These are phyloP conservation scores for Forsythia viridissima DNA, from an alignment of 257 asterid genomes.

Conservation along the genomic window DNA sequence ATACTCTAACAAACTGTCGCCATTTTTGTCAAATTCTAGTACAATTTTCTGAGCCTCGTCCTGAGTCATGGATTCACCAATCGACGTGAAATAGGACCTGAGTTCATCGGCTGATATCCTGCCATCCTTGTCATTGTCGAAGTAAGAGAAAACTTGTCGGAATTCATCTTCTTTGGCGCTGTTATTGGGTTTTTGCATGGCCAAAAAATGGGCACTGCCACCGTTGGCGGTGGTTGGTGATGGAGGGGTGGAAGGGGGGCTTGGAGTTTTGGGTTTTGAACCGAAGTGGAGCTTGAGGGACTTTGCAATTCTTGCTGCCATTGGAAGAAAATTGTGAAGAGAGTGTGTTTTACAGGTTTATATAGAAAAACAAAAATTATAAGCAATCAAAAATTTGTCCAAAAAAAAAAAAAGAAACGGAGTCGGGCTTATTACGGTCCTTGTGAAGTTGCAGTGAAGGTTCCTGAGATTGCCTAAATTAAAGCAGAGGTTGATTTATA, in stretches of 20 bases:
- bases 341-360: not conserved
- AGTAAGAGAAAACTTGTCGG: constrained; percentile 38
- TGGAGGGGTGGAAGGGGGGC: constrained; percentile 8
- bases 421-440: not conserved
- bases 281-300: constrained; percentile 30
- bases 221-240: not conserved
- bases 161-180: constrained; percentile 28
- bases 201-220: not conserved
- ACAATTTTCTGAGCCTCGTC: constrained; percentile 45
- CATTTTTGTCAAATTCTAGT: constrained; percentile 34
- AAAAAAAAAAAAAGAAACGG: not conserved
- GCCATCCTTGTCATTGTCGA: constrained; percentile 49
- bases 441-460: not conserved
- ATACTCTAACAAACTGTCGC: constrained; percentile 33
- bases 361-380: not conserved
- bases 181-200: constrained; percentile 10
- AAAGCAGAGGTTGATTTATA: not conserved
- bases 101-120: constrained; percentile 45
- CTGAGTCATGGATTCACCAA: constrained; percentile 41
- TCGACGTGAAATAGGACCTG: constrained; percentile 33
- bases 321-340: not conserved
- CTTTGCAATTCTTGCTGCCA: constrained; percentile 23
- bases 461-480: not conserved
- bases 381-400: too few species aligned
- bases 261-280: constrained; percentile 3